Evolutionary conservation across 352 stramenopile genomes (phyloP).

Genomic region (Phytophthora europaea): DNA sequence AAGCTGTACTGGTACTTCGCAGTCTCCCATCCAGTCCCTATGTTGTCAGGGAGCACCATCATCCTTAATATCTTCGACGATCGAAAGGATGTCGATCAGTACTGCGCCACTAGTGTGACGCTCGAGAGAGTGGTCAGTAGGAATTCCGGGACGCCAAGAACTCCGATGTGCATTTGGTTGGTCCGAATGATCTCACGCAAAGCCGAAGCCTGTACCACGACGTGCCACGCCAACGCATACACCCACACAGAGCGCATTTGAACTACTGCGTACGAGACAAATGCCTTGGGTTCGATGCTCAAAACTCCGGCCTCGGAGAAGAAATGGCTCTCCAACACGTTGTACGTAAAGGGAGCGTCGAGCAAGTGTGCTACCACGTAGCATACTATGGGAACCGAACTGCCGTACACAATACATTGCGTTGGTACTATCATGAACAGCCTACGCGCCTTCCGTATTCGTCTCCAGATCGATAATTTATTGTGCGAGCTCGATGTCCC

Average conservation of each 20-base stretch:
- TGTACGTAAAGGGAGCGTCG: constrained; percentile 53
- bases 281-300: constrained; percentile 24
- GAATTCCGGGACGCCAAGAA: constrained; percentile 49
- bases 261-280: constrained; percentile 41
- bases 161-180: constrained; percentile 7
- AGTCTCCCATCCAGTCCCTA: not conserved
- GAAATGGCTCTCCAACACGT: constrained; percentile 42
- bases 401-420: constrained; percentile 64
- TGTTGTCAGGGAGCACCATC: constrained; percentile 21
- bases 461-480: not conserved
- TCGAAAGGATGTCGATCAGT: constrained; percentile 33
- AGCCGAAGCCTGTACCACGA: constrained; percentile 4
- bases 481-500: not conserved
- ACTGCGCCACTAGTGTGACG: constrained; percentile 44
- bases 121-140: constrained; percentile 42
- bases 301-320: constrained; percentile 37
- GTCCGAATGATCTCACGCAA: constrained; percentile 2
- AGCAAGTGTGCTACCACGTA: constrained; percentile 58
- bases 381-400: constrained; percentile 45
- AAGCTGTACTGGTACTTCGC: constrained; percentile 32
- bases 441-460: constrained; percentile 12
- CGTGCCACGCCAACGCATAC: constrained; percentile 41
- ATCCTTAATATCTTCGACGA: constrained; percentile 25
- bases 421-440: constrained; percentile 55
- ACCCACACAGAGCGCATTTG: constrained; percentile 65